phyloP scores from a whole-genome alignment of 306 rosid species.

The Prunus mongolica region DNA sequence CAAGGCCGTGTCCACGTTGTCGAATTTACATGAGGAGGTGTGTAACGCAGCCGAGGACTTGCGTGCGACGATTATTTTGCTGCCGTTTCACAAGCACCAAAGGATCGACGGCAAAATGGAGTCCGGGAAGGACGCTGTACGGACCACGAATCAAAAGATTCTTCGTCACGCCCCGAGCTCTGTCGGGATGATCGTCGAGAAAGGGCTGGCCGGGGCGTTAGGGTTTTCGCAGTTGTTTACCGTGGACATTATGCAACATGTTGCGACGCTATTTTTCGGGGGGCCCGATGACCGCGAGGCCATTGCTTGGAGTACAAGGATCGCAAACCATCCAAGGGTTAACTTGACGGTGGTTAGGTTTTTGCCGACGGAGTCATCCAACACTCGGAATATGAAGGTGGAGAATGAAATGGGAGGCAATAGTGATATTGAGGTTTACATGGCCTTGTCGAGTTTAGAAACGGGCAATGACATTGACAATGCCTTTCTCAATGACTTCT shows the following conservation, averaged over 20 bases:
- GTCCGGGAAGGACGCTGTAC: conserved; percentile 70
- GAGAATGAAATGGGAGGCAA: conserved; percentile 13
- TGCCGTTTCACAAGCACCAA: conserved; percentile 89
- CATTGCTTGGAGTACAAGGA: conserved; percentile 74
- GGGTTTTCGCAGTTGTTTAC: conserved; percentile 54
- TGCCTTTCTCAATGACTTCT: conserved; percentile 69
- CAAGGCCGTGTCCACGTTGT: conserved; percentile 58
- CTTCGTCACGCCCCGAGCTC: conserved; percentile 84
- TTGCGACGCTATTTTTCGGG: conserved; percentile 75
- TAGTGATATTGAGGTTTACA: conserved; percentile 46
- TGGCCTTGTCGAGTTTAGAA: conserved; percentile 59
- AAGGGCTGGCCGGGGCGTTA: conserved; percentile 45
- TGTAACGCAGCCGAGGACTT: conserved; percentile 77
- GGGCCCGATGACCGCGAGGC: conserved; percentile 91
- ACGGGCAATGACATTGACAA: conserved; percentile 54
- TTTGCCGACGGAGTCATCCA: conserved; percentile 15
- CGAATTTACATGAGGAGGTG: conserved; percentile 66
- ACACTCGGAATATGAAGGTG: conserved; percentile 13
- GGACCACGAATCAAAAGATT: conserved; percentile 83
- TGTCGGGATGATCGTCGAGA: conserved; percentile 60
- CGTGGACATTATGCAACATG: conserved; percentile 44
- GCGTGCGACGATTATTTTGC: conserved; percentile 46
- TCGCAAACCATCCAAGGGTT: conserved; percentile 45
- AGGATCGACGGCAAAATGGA: conserved; percentile 88
- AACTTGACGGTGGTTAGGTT: conserved; percentile 72